These are phyloP conservation scores for Xylariaceae sp. DNA, from an alignment of 2,329 filamentous ascomycete genomes.

Conservation along the genomic window DNA sequence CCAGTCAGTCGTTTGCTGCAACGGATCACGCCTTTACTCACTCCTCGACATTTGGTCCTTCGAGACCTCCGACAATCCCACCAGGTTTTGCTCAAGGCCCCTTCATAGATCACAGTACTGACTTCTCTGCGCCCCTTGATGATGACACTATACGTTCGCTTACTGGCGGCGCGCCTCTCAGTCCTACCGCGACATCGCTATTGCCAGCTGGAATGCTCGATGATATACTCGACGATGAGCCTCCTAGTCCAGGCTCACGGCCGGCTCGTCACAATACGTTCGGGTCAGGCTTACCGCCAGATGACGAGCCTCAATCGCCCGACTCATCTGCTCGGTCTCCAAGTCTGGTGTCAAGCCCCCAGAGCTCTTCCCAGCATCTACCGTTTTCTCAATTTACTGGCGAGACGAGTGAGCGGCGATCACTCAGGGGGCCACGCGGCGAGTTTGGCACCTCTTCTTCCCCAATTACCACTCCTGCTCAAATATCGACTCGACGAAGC, in stretches of 20 bases:
- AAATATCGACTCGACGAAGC: constrained; percentile 38
- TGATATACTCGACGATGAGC: constrained; percentile 57
- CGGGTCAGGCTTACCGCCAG: constrained; percentile 30
- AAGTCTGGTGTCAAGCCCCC: constrained; percentile 58
- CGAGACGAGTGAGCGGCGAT: constrained; percentile 42
- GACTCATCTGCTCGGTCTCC: constrained; percentile 53
- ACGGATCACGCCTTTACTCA: constrained; percentile 28
- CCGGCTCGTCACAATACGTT: constrained; percentile 31
- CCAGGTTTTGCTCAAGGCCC: constrained; percentile 49
- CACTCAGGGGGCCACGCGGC: constrained; percentile 29
- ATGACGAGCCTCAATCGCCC: constrained; percentile 55
- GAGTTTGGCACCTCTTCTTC: constrained; percentile 36
- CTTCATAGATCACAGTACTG: constrained; percentile 45
- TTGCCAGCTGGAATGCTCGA: constrained; percentile 66
- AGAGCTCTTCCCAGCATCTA: constrained; percentile 55
- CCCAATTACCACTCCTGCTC: constrained; percentile 30
- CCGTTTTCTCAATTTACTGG: constrained; percentile 46
- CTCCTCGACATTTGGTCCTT: constrained; percentile 26
- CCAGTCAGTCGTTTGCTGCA: constrained; percentile 35
- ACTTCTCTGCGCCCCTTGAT: constrained; percentile 43
- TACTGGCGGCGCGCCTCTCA: constrained; percentile 65
- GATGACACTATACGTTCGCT: constrained; percentile 60
- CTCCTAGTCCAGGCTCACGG: constrained; percentile 37
- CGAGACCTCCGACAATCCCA: constrained; percentile 34
- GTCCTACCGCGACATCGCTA: constrained; percentile 69